A percentile compares a stretch with the other conserved stretches of the same genome.
Evolutionary conservation across 352 stramenopile genomes (phyloP).

Genomic region (Globisporangium middletonii): DNA sequence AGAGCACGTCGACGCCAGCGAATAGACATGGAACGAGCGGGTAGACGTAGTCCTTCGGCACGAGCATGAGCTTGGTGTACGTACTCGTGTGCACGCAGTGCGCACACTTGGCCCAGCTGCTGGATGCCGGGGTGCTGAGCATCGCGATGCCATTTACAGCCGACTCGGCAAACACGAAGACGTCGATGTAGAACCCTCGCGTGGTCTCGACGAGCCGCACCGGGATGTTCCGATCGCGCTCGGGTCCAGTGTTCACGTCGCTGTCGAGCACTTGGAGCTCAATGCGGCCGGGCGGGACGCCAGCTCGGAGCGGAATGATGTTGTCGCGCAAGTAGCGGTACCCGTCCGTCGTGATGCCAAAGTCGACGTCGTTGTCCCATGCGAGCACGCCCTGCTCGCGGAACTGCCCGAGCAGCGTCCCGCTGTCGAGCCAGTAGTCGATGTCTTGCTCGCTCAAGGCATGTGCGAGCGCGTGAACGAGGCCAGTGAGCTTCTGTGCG

Average conservation of each 20-base stretch:
- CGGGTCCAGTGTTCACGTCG: slow-evolving; percentile 19
- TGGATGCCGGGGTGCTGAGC: slow-evolving; percentile 31
- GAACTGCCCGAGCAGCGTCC: slow-evolving; percentile 51
- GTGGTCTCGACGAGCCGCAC: slow-evolving; percentile 46
- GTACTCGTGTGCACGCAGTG: slow-evolving; percentile 32
- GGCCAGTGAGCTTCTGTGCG: slow-evolving; percentile 27
- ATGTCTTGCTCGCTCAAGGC: slow-evolving; percentile 35
- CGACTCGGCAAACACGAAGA: slow-evolving; percentile 51
- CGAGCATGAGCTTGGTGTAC: slow-evolving; percentile 25
- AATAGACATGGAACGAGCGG: slow-evolving; percentile 42
- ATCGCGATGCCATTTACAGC: slow-evolving; percentile 22
- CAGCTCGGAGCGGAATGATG: slow-evolving; percentile 16
- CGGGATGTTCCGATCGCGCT: slow-evolving; percentile 50
- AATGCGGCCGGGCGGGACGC: slow-evolving; percentile 12
- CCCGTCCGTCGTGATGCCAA: slow-evolving; percentile 38
- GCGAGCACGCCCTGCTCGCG: slow-evolving; percentile 40
- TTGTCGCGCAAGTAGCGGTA: slow-evolving; percentile 32
- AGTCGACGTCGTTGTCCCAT: slow-evolving; percentile 49
- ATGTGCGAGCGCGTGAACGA: slow-evolving; percentile 33
- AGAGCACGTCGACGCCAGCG: slow-evolving; percentile 38
- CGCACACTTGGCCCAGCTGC: slow-evolving; percentile 36
- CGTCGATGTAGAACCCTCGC: slow-evolving; percentile 60
- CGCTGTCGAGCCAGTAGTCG: slow-evolving; percentile 67
- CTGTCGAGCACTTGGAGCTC: slow-evolving; percentile 51
- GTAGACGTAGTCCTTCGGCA: slow-evolving; percentile 41